Percentiles rank a stretch among this genome's conserved stretches.
phyloP scores from a whole-genome alignment of 2,329 filamentous ascomycete species.

The Seiridium cupressi region DNA sequence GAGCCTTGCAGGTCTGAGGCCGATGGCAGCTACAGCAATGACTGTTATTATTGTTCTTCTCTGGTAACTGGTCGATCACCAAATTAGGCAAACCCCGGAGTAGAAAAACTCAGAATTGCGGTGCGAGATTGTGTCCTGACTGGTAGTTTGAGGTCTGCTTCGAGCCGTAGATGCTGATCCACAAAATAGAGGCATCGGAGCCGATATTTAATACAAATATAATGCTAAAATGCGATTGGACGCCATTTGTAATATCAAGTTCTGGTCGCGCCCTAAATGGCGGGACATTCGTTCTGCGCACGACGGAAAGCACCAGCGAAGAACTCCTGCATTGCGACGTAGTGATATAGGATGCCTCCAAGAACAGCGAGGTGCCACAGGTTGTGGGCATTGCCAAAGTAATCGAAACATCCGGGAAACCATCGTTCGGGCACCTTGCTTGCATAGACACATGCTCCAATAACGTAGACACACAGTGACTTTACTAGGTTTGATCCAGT shows the following conservation, averaged over 20 bases:
- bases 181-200: background rate
- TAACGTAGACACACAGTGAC: constrained; percentile 81
- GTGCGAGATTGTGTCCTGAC: background rate
- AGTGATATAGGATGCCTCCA: constrained; percentile 96
- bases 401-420: constrained; percentile 91
- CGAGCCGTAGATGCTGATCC: too few species aligned
- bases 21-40: background rate
- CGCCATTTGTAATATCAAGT: too few species aligned
- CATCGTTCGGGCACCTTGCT: constrained; percentile 91
- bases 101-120: background rate
- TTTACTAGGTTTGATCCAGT: constrained; percentile 72
- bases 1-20: background rate
- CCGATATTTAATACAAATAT: background rate
- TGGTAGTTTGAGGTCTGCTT: too few species aligned
- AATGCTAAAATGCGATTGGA: too few species aligned
- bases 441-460: constrained; percentile 84
- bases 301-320: constrained; percentile 76
- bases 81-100: background rate
- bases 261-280: constrained; percentile 34
- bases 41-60: background rate
- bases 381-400: constrained; percentile 93
- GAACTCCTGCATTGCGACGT: constrained; percentile 92
- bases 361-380: constrained; percentile 92
- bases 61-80: background rate
- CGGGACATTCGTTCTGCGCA: constrained; percentile 58